phyloP scores from a whole-genome alignment of 192 early-diverging fungal genomes.

The Pecoramyces ruminantium region DNA sequence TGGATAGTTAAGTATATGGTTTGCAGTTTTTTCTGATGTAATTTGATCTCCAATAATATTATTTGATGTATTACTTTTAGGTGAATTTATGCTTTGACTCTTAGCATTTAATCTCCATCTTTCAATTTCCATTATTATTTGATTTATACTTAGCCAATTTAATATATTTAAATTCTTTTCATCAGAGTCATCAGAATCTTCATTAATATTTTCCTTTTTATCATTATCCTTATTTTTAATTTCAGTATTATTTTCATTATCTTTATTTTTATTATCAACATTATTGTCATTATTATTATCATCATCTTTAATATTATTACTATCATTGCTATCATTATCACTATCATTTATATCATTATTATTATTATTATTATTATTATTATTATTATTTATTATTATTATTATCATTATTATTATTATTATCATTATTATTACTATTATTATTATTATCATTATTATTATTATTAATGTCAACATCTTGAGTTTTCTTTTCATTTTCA shows the following conservation, averaged over 20 bases:
- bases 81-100: background rate
- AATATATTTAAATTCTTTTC: background rate
- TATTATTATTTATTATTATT: too few species aligned
- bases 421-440: too few species aligned
- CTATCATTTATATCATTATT: too few species aligned
- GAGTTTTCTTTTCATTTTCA: too few species aligned
- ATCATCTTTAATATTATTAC: too few species aligned
- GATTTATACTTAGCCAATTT: background rate
- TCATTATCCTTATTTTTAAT: background rate
- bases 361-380: too few species aligned
- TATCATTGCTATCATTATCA: too few species aligned
- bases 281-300: too few species aligned
- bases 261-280: too few species aligned
- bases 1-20: background rate
- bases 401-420: too few species aligned
- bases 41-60: background rate
- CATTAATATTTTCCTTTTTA: background rate
- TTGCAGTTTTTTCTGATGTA: background rate
- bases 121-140: background rate
- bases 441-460: too few species aligned
- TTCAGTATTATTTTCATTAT: background rate
- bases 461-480: too few species aligned
- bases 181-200: background rate
- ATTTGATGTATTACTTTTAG: background rate
- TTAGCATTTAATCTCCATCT: background rate